Evolutionary conservation across 495 filamentous ascomycete species (phyloP), one percentile per base, ranked within the genome.

Genomic region (Neurospora africana): DNA sequence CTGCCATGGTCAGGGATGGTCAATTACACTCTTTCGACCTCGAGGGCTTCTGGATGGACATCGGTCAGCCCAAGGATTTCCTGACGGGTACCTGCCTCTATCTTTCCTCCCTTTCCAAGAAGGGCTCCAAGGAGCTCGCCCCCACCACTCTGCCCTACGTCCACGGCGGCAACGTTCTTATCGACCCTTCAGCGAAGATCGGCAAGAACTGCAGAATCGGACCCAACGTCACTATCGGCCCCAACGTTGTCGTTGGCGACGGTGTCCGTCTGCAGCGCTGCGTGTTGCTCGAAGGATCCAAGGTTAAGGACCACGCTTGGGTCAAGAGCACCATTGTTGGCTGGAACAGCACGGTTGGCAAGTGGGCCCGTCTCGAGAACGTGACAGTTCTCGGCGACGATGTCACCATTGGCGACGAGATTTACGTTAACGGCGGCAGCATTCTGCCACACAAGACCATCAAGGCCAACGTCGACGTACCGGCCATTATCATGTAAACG

Each of bases 41-140:
- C 43, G 96, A 99, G 75, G 94, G 95, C 75, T 99, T 97, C 87
- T 99, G 95, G 95, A 99, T 99, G 95, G 95, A 99, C 77, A 94
- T 99, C 72, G 95, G 95, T 76, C 95, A 99, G 82, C 95, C 95
- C 70, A 99, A 99, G 84, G 95, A 99, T 80, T 99, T 99, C 87
- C 86, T 99, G 69, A 92, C 90, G 39, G 95, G 95, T 72, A 98
- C 95, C 74, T 99, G 96, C 82, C 88, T 99, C 68, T 99, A 98
- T 84, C 90, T 99, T 69, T 93, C 92, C 30, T 96, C 92, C 15
- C 89, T 99, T 70, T 87, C 94, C 13, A 98, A 98, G 88, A 95
- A 93, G 84, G 90, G 91, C 79, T 92, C 92, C 71, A 95, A 96
- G 83, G 86, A 92, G 71, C 91, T 99, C 68, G 90, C 91, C 30